Evolutionary conservation across 805 yeast species (phyloP).

Genomic region (Ogataea ramenticola): DNA sequence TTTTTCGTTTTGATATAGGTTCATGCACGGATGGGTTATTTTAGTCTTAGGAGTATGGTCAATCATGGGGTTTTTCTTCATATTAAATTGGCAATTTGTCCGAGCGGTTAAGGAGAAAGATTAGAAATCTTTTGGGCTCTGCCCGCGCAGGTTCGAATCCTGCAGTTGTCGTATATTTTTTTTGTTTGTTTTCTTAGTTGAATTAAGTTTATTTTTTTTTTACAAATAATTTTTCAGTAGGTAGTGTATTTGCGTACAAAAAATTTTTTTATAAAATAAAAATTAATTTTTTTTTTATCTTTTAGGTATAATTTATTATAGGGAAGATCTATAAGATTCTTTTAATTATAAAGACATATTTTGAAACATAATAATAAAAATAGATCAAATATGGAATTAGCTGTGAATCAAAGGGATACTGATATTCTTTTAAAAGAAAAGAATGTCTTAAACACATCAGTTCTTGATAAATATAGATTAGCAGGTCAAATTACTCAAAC

Average conservation of each 20-base stretch:
- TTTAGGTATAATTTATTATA: background rate
- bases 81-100: conserved; percentile 41
- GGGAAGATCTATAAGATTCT: too few relatives aligned
- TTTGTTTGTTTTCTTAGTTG: background rate
- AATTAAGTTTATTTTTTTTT: too few relatives aligned
- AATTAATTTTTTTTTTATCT: background rate
- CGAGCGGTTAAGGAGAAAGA: conserved; percentile 54
- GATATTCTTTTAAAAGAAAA: conserved; percentile 65
- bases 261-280: background rate
- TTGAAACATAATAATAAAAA: too few relatives aligned
- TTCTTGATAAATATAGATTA: conserved; percentile 73
- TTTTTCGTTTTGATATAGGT: too few relatives aligned
- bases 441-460: conserved; percentile 54
- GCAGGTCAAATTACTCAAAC: conserved; percentile 91
- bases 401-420: conserved; percentile 68
- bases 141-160: conserved; percentile 61
- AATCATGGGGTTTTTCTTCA: too few relatives aligned
- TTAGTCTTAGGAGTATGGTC: too few relatives aligned
- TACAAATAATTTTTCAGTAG: background rate
- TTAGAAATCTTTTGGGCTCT: conserved; percentile 53
- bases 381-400: conserved; percentile 83
- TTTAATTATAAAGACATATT: too few relatives aligned
- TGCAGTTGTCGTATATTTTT: conserved; percentile 39
- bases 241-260: background rate
- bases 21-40: too few relatives aligned